These are phyloP conservation scores for Coemansia sp. DNA, from an alignment of 192 early-diverging fungal genomes.

Conservation along the genomic window DNA sequence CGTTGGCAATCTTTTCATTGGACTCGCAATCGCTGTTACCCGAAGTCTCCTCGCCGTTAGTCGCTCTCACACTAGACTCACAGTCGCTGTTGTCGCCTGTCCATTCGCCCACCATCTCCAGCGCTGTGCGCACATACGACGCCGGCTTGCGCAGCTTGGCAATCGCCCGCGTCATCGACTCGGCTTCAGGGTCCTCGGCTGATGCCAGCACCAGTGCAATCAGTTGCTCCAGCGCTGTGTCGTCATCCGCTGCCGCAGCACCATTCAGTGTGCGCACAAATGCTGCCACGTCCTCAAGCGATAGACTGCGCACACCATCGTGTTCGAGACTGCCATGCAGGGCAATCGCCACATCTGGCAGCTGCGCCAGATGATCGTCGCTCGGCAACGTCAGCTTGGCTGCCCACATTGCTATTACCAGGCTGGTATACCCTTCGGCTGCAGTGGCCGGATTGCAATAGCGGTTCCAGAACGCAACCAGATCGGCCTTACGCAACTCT, in stretches of 20 bases:
- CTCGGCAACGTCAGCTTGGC: conserved; percentile 34
- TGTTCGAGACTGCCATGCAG: conserved; percentile 42
- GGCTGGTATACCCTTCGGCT: conserved; percentile 2
- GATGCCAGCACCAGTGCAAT: conserved; percentile 3
- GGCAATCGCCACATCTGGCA: conserved; percentile 16
- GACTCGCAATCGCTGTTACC: conserved; percentile 7
- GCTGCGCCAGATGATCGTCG: conserved; percentile 21
- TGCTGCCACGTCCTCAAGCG: conserved; percentile 10
- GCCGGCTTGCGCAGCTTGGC: conserved; percentile 32
- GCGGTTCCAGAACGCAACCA: conserved; percentile 43
- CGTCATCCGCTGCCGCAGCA: conserved; percentile 1
- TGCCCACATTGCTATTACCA: conserved; percentile 39
- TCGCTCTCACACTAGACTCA: not conserved
- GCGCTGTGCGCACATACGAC: conserved; percentile 46
- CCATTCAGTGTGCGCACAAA: conserved; percentile 9
- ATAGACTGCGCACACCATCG: conserved; percentile 22
- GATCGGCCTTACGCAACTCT: conserved; percentile 14
- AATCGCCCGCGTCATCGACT: conserved; percentile 10
- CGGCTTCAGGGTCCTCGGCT: conserved; percentile 2
- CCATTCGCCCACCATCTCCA: conserved; percentile 30
- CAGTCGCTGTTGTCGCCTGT: not conserved
- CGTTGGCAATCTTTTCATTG: not conserved
- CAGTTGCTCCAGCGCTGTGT: conserved; percentile 13
- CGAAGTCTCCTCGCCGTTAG: not conserved
- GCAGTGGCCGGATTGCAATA: conserved; percentile 34